Evolutionary conservation across 116 monocot species (phyloP).

Genomic region (Papilionanthe hybrid): DNA sequence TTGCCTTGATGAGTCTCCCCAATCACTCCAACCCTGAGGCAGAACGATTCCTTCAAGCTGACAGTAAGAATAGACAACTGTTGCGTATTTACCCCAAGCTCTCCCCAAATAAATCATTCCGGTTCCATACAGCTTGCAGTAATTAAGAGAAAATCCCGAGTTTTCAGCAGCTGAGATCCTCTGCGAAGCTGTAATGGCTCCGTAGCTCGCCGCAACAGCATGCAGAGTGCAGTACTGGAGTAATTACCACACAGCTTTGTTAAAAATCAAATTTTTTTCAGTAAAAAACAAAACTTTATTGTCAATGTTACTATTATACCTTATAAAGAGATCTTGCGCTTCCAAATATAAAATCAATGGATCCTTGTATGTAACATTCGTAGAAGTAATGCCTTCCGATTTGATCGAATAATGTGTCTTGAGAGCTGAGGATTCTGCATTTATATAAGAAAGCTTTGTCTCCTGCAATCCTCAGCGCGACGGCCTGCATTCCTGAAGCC

Average conservation of each 20-base stretch:
- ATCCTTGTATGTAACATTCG: slow-evolving; percentile 73
- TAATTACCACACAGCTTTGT: slow-evolving; percentile 7
- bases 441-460: slow-evolving; percentile 69
- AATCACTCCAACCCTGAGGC: slow-evolving; percentile 82
- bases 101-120: slow-evolving; percentile 75
- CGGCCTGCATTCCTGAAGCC: slow-evolving; percentile 73
- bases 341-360: slow-evolving; percentile 85
- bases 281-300: not conserved
- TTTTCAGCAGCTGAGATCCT: slow-evolving; percentile 56
- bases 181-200: slow-evolving; percentile 88
- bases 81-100: slow-evolving; percentile 90
- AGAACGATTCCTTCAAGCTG: slow-evolving; percentile 48
- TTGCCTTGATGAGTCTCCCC: slow-evolving; percentile 81
- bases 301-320: slow-evolving; percentile 18
- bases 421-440: slow-evolving; percentile 64
- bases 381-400: slow-evolving; percentile 72
- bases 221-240: slow-evolving; percentile 67
- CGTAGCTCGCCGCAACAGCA: slow-evolving; percentile 48
- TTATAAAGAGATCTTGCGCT: slow-evolving; percentile 55
- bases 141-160: slow-evolving; percentile 71
- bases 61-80: slow-evolving; percentile 66
- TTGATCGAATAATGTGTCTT: slow-evolving; percentile 92
- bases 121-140: slow-evolving; percentile 54
- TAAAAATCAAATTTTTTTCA: not conserved
- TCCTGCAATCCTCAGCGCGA: slow-evolving; percentile 73